These are phyloP conservation scores for Exophiala spinifera DNA, from an alignment of 2,329 filamentous ascomycete genomes.

Conservation along the genomic window DNA sequence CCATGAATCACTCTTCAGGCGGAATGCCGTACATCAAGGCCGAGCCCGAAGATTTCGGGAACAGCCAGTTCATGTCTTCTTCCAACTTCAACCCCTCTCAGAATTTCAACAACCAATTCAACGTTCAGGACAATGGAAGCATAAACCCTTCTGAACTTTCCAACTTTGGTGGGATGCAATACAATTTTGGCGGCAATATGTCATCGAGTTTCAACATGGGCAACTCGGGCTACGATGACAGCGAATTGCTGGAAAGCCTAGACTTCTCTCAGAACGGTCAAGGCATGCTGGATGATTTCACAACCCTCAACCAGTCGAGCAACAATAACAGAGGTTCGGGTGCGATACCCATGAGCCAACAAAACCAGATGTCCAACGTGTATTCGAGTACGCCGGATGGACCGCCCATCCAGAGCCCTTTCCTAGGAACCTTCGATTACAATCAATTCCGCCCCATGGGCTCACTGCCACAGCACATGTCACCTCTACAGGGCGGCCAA, in stretches of 20 bases:
- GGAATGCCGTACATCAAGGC: slow-evolving; percentile 64
- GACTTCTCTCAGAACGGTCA: slow-evolving; percentile 30
- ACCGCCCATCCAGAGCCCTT: slow-evolving; percentile 87
- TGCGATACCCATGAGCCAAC: slow-evolving; percentile 59
- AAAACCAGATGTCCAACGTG: slow-evolving; percentile 65
- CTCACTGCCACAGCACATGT: slow-evolving; percentile 42
- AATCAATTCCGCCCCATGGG: slow-evolving; percentile 65
- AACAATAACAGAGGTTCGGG: slow-evolving; percentile 54
- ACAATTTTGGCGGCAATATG: slow-evolving; percentile 61
- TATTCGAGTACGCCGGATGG: slow-evolving; percentile 92
- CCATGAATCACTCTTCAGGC: slow-evolving; percentile 55
- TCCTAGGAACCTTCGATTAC: slow-evolving; percentile 71
- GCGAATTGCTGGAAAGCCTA: slow-evolving; percentile 73
- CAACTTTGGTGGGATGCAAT: slow-evolving; percentile 48
- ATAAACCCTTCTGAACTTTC: slow-evolving; percentile 84
- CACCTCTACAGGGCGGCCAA: slow-evolving; percentile 28
- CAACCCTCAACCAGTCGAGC: slow-evolving; percentile 35
- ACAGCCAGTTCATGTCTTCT: slow-evolving; percentile 50
- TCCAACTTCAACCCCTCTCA: slow-evolving; percentile 23
- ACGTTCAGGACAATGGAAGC: slow-evolving; percentile 51
- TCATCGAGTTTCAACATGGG: slow-evolving; percentile 72
- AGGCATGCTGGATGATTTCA: slow-evolving; percentile 24
- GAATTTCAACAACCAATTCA: slow-evolving; percentile 50
- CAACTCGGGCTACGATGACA: slow-evolving; percentile 74
- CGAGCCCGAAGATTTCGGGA: slow-evolving; percentile 62